Conservation (phyloP, 2,329 filamentous ascomycete genomes). For the Ramularia collo-cygni region DNA sequence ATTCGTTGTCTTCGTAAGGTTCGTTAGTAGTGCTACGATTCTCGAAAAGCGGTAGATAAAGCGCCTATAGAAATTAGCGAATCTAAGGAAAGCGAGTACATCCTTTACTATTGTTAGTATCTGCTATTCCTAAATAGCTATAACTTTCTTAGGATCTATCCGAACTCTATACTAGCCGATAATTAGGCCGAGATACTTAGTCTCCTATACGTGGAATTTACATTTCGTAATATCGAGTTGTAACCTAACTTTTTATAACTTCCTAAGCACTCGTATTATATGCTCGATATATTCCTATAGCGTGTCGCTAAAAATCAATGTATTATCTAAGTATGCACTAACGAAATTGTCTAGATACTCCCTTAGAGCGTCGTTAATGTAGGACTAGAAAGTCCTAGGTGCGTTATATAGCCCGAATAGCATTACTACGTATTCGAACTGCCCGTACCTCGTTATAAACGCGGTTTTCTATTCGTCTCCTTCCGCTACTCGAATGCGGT, state of each 20-base stretch:
- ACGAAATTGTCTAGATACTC: neutral
- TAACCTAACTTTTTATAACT: neutral
- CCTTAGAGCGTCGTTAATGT: too few relatives aligned
- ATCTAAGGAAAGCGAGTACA: neutral
- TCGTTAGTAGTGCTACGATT: neutral
- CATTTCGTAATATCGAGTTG: too few relatives aligned
- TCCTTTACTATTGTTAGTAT: neutral
- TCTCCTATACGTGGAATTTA: too few relatives aligned
- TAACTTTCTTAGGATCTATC: neutral
- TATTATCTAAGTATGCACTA: neutral
- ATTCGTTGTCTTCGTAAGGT: neutral
- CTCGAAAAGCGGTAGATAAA: too few relatives aligned
- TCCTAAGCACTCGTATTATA: neutral
- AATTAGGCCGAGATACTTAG: slow-evolving; percentile 1
- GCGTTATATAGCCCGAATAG: too few relatives aligned
- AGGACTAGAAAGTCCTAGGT: too few relatives aligned
- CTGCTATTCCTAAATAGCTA: neutral
- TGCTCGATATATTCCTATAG: neutral
- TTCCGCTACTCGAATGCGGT: too few relatives aligned
- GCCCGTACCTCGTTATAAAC: neutral
- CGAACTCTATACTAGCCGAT: neutral
- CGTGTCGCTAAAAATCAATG: neutral
- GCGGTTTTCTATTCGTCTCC: slow-evolving; percentile 1
- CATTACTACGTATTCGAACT: slow-evolving; percentile 1
- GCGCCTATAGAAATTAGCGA: too few relatives aligned